Conservation (phyloP, 2,329 filamentous ascomycete species). For the Cryphonectria parasitica region DNA sequence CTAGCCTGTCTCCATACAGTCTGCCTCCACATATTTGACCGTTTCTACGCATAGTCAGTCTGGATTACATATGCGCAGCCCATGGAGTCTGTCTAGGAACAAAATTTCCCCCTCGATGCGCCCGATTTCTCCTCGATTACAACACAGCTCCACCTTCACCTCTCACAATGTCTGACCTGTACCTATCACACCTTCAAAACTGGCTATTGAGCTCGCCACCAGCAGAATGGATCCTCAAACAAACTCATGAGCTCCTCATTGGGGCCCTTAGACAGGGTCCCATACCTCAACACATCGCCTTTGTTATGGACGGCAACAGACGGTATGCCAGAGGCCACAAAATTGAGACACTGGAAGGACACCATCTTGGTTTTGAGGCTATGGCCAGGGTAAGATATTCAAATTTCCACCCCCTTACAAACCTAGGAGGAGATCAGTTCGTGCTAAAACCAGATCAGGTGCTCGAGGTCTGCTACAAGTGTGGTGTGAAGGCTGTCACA, state of each 20-base stretch:
- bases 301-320: conserved; percentile 98
- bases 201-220: conserved; percentile 90
- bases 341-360: conserved; percentile 95
- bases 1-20: not conserved
- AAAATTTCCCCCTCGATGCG: not conserved
- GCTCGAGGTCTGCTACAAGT: conserved; percentile 97
- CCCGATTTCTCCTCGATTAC: conserved; percentile 3
- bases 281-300: conserved; percentile 94
- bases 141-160: not conserved
- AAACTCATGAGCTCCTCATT: conserved; percentile 82
- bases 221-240: conserved; percentile 83
- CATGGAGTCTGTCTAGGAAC: not conserved
- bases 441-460: conserved; percentile 56
- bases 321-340: conserved; percentile 87
- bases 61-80: not conserved
- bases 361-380: conserved; percentile 94
- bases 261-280: conserved; percentile 87
- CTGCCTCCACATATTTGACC: not conserved
- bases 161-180: conserved; percentile 56
- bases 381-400: conserved; percentile 71
- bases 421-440: not conserved
- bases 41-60: not conserved
- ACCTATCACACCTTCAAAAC: conserved; percentile 52
- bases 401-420: conserved; percentile 2
- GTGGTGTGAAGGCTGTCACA: conserved; percentile 93